phyloP scores from a whole-genome alignment of 192 early-diverging fungal genomes.

The Jimgerdemannia flammicorona region DNA sequence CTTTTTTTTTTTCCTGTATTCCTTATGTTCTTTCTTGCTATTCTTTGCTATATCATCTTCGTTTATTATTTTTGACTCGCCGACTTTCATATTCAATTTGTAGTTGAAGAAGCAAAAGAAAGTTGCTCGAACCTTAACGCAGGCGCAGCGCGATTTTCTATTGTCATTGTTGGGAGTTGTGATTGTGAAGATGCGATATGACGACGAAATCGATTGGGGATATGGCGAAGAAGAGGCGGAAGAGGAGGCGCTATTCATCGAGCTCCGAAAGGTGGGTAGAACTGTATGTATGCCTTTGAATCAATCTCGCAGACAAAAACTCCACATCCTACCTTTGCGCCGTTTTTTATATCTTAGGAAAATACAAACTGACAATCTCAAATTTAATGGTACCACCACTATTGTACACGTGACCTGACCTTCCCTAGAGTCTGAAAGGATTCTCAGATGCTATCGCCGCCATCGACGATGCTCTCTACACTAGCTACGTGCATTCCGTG shows the following conservation, averaged over 20 bases:
- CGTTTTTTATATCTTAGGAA: slow-evolving; percentile 16
- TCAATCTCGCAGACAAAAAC: background rate
- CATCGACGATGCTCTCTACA: slow-evolving; percentile 61
- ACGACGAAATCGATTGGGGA: slow-evolving; percentile 77
- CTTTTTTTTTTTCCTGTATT: background rate
- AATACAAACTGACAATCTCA: slow-evolving; percentile 24
- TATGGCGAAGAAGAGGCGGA: slow-evolving; percentile 70
- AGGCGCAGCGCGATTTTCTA: slow-evolving; percentile 46
- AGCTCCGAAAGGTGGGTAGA: slow-evolving; percentile 58
- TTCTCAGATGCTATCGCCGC: slow-evolving; percentile 74
- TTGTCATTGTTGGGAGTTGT: slow-evolving; percentile 59
- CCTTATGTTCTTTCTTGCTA: slow-evolving; percentile 13
- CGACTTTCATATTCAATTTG: slow-evolving; percentile 3
- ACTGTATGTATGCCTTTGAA: background rate
- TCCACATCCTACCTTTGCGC: background rate
- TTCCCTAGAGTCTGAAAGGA: slow-evolving; percentile 56
- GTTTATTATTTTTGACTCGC: background rate
- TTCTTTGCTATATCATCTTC: background rate
- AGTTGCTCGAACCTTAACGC: slow-evolving; percentile 31
- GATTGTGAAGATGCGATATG: slow-evolving; percentile 87
- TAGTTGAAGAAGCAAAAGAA: slow-evolving; percentile 59
- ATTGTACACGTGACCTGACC: slow-evolving; percentile 38
- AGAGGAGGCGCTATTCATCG: slow-evolving; percentile 70
- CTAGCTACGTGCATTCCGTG: slow-evolving; percentile 54
- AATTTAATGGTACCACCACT: slow-evolving; percentile 26